Conservation (phyloP, 2,329 filamentous ascomycete genomes). For the Calonectria hawksworthii region DNA sequence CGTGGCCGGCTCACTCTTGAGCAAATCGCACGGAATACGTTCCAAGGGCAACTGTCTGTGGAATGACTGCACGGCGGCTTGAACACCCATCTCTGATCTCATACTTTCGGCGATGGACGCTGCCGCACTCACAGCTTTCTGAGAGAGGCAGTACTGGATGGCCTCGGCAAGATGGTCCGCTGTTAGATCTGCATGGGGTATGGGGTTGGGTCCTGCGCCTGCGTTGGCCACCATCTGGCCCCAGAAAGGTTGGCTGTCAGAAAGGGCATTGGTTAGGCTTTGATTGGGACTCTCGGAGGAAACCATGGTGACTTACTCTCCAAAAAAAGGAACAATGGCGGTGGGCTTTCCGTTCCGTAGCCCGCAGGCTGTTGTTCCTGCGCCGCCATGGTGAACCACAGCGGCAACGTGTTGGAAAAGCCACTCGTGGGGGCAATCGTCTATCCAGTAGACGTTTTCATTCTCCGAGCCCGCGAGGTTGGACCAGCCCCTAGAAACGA, state of each 20-base stretch:
- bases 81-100: too few species aligned
- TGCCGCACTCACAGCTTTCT: neutral
- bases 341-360: constrained; percentile 77
- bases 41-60: too few species aligned
- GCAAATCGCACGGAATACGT: too few species aligned
- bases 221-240: constrained; percentile 30
- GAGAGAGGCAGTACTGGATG: constrained; percentile 11
- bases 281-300: too few species aligned
- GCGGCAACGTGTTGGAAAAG: constrained; percentile 74
- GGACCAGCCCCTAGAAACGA: constrained; percentile 83
- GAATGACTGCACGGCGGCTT: too few species aligned
- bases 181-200: constrained; percentile 19
- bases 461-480: constrained; percentile 64
- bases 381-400: constrained; percentile 79
- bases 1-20: too few species aligned
- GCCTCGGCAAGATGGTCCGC: constrained; percentile 13
- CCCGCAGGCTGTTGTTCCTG: constrained; percentile 77
- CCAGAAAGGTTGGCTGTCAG: constrained; percentile 33
- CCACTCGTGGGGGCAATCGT: constrained; percentile 80
- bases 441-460: constrained; percentile 76
- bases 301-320: constrained; percentile 48
- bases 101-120: too few species aligned
- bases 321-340: constrained; percentile 82
- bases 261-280: neutral
- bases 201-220: constrained; percentile 25